Evolutionary conservation across 2,329 filamentous ascomycete species (phyloP), one percentile per base, ranked within the genome.

Genomic region (Penicillium sp.): DNA sequence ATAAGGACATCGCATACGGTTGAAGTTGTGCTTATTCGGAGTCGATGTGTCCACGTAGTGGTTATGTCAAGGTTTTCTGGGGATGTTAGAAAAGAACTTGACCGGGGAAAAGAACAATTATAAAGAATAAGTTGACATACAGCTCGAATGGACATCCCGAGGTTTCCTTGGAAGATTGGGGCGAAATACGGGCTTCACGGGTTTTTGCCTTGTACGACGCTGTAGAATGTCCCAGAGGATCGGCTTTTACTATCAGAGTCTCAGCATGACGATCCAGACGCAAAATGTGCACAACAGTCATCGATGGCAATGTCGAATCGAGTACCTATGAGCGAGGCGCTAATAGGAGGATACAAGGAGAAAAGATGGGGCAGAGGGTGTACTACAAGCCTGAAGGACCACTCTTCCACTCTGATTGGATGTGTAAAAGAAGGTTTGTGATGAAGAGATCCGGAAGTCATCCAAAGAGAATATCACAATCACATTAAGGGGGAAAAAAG

Each of bases 1-100:
- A 69, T 59, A 74, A 60, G 68, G 69, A 72, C 72, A 74, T 74
- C 57, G 70, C 71, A 72, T 66, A 62, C 64, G 53, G 46, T 50
- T 38, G 40, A 44, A 43, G 42, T 35, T 42, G 50, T 39, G 35
- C 59, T 53, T 51, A 58, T 34, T 29, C 42, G 51, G 51, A 32
- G 52, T 61, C 59, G 42, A 44, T 18, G 61, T 47, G 29, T 58
- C 47, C 53, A 44, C 29, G 53, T 38, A 53, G 57, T n/a, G 26
- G 18, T 20, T 26, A 34, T 49, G 26, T 37, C 38, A 43, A 54
- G 7, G n/a, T 32, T 31, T 18, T 34, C 52, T 54, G 32, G 8
- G 2, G 29, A 24, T 37, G 52, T 54, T 39, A 54, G 52, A 35
- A 22, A 20, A 13, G 14, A 34, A 34, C 24, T 48, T 26, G 26